Percentiles rank a stretch among this genome's conserved stretches.
Conservation (phyloP, 2,329 filamentous ascomycete genomes). For the Epichloe gansuensis region DNA sequence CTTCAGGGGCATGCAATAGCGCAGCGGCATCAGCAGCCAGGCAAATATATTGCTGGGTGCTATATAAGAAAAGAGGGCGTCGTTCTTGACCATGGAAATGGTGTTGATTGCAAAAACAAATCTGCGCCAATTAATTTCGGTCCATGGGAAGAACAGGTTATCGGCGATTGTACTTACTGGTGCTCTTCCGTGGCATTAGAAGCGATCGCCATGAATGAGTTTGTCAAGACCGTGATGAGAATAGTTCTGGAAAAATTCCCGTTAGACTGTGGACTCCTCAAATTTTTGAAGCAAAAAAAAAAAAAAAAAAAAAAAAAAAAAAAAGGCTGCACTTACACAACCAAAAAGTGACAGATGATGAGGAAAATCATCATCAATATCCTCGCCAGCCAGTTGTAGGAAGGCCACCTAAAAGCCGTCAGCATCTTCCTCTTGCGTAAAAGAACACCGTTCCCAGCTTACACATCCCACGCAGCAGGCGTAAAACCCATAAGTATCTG, state of each 20-base stretch:
- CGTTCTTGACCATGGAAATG: constrained; percentile 97
- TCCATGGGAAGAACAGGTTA: not conserved
- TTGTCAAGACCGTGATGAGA: constrained; percentile 87
- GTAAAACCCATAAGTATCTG: constrained; percentile 95
- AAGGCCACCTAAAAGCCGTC: constrained; percentile 38
- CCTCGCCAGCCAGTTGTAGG: constrained; percentile 68
- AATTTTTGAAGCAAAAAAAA: not conserved
- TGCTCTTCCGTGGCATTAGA: constrained; percentile 91
- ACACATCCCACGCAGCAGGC: constrained; percentile 86
- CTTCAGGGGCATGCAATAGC: constrained; percentile 67
- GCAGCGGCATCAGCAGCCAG: constrained; percentile 74
- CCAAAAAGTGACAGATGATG: constrained; percentile 88
- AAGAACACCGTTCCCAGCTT: constrained; percentile 16
- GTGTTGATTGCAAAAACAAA: constrained; percentile 95
- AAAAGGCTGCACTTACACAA: constrained; percentile 43
- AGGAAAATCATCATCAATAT: constrained; percentile 68
- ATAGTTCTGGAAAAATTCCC: constrained; percentile 49
- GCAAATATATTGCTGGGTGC: constrained; percentile 84
- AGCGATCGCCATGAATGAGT: constrained; percentile 90
- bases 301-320: no score
- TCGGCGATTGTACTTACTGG: constrained; percentile 31
- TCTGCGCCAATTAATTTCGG: constrained; percentile 19
- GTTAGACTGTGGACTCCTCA: not conserved
- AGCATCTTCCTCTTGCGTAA: not conserved
- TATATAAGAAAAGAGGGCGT: constrained; percentile 86